These are phyloP conservation scores for Corylus americana DNA, from an alignment of 306 rosid species.

Conservation along the genomic window DNA sequence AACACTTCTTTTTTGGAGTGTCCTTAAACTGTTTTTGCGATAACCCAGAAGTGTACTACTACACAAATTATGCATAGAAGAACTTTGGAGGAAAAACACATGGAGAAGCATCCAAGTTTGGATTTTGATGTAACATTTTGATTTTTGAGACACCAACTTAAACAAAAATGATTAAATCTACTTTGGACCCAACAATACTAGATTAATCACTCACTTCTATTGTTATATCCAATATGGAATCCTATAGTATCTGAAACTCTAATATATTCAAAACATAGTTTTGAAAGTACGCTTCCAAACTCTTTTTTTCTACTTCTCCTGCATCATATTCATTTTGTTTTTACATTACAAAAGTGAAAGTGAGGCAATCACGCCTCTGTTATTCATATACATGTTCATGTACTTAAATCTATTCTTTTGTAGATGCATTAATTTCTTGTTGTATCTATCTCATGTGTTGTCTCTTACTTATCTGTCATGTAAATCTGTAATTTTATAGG, in stretches of 20 bases:
- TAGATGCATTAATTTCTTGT: neutral
- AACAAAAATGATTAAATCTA: no score
- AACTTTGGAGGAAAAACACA: neutral
- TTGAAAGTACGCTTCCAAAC: neutral
- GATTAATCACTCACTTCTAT: no score
- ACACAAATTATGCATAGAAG: neutral
- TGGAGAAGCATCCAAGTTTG: no score
- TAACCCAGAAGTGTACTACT: neutral
- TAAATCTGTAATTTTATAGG: conserved; percentile 42
- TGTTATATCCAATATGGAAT: no score
- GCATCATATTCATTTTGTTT: neutral
- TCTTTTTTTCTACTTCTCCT: neutral
- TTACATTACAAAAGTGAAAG: neutral
- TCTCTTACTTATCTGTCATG: neutral
- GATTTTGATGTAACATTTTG: no score
- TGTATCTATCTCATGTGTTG: neutral
- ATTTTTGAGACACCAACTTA: neutral
- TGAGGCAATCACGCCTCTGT: neutral
- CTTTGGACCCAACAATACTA: no score
- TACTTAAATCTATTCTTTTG: neutral
- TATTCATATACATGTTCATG: neutral
- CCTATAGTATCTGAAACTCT: no score
- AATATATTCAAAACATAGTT: neutral
- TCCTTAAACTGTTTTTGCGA: neutral
- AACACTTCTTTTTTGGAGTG: neutral